These are phyloP conservation scores for Rubia yunnanensis DNA, from an alignment of 257 asterid genomes.

Conservation along the genomic window DNA sequence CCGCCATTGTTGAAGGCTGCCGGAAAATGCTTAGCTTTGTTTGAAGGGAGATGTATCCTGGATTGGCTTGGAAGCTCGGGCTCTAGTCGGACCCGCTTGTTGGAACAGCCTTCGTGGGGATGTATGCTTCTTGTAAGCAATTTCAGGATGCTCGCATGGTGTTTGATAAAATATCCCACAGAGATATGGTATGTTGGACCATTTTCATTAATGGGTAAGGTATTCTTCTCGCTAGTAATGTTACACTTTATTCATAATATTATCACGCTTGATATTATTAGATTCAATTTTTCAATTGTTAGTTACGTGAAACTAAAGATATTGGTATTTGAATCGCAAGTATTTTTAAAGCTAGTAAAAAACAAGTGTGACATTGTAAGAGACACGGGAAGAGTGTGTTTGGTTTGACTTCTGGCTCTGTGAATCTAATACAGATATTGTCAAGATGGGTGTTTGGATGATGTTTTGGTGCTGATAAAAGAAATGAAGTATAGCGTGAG, in stretches of 20 bases:
- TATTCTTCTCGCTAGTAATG: neutral
- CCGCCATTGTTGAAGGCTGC: constrained; percentile 68
- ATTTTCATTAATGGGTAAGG: constrained; percentile 68
- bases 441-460: constrained; percentile 46
- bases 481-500: constrained; percentile 46
- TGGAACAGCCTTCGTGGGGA: constrained; percentile 59
- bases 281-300: no score
- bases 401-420: neutral
- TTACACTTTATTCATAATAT: neutral
- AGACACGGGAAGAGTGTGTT: no score
- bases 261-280: no score
- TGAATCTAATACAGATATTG: constrained; percentile 41
- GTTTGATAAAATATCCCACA: constrained; percentile 66
- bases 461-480: constrained; percentile 42
- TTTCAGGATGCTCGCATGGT: constrained; percentile 50
- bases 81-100: constrained; percentile 52
- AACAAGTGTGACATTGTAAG: no score
- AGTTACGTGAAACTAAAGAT: neutral
- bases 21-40: constrained; percentile 27
- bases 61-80: constrained; percentile 50
- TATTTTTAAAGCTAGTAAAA: no score
- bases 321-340: no score
- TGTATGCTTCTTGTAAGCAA: constrained; percentile 46
- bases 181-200: constrained; percentile 65
- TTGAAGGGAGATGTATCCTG: constrained; percentile 53